Conservation (phyloP, 2,329 filamentous ascomycete species). For the Penicillium corylophilum region DNA sequence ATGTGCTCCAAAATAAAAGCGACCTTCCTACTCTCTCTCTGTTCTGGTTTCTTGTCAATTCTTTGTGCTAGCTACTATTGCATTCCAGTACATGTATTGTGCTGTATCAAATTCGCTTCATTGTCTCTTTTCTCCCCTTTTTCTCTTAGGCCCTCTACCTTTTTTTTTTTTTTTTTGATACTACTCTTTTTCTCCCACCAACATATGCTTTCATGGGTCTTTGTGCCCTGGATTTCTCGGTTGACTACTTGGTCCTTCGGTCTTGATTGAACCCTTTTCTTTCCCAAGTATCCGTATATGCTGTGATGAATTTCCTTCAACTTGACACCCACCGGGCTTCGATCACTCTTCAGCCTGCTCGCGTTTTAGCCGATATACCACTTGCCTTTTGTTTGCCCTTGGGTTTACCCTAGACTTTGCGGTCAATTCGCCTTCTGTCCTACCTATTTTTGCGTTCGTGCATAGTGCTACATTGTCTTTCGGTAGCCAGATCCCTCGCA, state of each 20-base stretch:
- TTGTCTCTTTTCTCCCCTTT: conserved; percentile 10
- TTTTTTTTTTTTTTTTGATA: conserved; percentile 21
- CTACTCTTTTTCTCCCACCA: conserved; percentile 14
- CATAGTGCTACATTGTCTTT: conserved; percentile 10
- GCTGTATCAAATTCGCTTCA: conserved; percentile 21
- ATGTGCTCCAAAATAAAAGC: conserved; percentile 39
- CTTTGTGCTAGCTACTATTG: conserved; percentile 18
- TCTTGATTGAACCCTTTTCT: conserved; percentile 4
- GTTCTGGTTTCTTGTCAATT: conserved; percentile 15
- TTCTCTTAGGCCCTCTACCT: conserved; percentile 19
- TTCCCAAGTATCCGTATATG: conserved; percentile 24
- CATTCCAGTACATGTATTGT: conserved; percentile 22
- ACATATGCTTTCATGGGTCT: conserved; percentile 14
- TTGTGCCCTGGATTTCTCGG: conserved; percentile 14
- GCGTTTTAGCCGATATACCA: conserved; percentile 30
- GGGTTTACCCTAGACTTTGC: conserved; percentile 10
- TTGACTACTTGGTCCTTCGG: conserved; percentile 14
- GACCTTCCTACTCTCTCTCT: conserved; percentile 26
- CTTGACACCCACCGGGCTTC: conserved; percentile 7
- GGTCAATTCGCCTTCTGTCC: conserved; percentile 1
- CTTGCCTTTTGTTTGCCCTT: conserved; percentile 20
- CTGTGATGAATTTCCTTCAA: conserved; percentile 23
- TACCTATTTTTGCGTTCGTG: conserved; percentile 9
- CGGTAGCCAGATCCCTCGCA: conserved; percentile 7
- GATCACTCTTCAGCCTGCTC: conserved; percentile 18